Conservation (phyloP, 495 filamentous ascomycete genomes). For the Xylaria curta region DNA sequence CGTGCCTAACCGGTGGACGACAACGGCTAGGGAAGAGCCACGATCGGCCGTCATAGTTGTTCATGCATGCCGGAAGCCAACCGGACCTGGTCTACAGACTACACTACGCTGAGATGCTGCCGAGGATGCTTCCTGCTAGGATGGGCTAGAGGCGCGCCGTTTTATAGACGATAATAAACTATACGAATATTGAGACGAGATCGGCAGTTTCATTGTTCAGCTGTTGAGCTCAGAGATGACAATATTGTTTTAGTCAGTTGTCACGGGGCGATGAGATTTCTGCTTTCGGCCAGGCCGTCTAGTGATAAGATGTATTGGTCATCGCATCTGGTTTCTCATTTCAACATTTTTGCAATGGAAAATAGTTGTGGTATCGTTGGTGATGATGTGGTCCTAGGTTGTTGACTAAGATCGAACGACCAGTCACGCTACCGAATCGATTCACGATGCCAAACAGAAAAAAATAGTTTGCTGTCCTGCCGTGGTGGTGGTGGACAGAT, state of each 20-base stretch:
- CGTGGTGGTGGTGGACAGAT: constrained; percentile 4
- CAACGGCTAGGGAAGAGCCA: constrained; percentile 21
- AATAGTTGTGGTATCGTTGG: neutral
- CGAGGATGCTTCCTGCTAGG: neutral
- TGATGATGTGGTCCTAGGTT: neutral
- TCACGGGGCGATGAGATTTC: constrained; percentile 1
- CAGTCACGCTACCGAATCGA: neutral
- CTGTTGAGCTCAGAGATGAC: neutral
- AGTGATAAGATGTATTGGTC: neutral
- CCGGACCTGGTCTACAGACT: neutral
- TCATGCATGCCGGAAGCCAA: constrained; percentile 20
- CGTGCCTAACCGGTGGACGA: neutral
- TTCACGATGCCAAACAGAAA: neutral
- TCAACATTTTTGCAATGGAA: neutral
- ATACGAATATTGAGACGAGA: neutral
- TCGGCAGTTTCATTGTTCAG: constrained; percentile 5
- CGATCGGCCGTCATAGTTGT: constrained; percentile 14
- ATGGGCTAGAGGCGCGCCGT: neutral
- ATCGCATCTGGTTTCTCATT: neutral
- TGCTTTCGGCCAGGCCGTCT: constrained; percentile 14
- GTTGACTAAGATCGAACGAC: neutral
- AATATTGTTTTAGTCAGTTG: neutral
- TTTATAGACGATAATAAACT: neutral
- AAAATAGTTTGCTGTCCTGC: neutral
- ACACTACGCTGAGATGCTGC: neutral